Evolutionary conservation across 2,329 filamentous ascomycete genomes (phyloP), one percentile per base, ranked within the genome.

Genomic region (Torrubiella hemipterigena): DNA sequence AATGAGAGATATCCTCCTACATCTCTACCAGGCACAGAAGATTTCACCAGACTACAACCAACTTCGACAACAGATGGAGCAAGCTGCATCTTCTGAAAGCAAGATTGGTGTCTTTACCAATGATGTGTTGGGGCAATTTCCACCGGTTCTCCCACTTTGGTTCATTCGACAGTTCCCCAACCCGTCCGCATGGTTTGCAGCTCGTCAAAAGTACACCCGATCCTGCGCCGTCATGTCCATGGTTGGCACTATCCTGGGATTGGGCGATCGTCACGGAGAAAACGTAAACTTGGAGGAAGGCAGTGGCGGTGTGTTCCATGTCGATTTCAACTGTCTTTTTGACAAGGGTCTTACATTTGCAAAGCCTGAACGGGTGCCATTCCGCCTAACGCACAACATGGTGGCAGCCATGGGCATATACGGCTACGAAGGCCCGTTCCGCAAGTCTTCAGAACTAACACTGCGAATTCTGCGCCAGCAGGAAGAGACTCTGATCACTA

Each of bases 141-240:
- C 82, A 5, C 73, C 87, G 0, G 75, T 94, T 11, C 73, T 99
- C 35, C 81, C 93, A 41, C 73, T 87, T 41, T 99, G 91, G 91
- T 99, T 98, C 54, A 75, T 91, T 14, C 82, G 93, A 44, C 85
- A 86, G 44, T 99, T 95, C 50, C 86, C 91, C 0, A 86, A 93
- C 48, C 87, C 93, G 4, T 83, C 84, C 10, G 69, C 79, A 2
- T 99, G 91, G 91, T 93, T 98, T 54, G 72, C 77, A 3, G 87
- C 89, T 8, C 75, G 91, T 7, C 67, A 96, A 27, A 74, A 78
- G 28, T 99, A 96, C 57, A 93, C 91, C 3, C 76, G 91, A 4
- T 93, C 91, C 1, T 89, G 83, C 47, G 91, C 93, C 9, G 91
- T 98, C 42, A 98, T 98, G 87, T 94, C 86, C n/a, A 98, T 99